Conservation (phyloP, 169 alveolate species). For the Cryptosporidium andersoni region DNA sequence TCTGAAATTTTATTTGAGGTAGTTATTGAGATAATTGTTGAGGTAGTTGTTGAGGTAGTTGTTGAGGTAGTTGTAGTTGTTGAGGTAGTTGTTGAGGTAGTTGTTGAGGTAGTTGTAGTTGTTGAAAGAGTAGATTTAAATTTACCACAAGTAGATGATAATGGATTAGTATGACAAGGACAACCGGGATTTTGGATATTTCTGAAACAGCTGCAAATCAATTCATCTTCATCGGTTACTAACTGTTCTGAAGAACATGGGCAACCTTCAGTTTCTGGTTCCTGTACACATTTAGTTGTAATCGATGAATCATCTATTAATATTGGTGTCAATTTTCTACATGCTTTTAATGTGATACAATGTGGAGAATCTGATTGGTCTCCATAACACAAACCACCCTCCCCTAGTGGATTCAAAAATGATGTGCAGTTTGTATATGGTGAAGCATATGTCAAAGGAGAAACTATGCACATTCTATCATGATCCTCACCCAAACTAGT, state of each 20-base stretch:
- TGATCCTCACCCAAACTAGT: slow-evolving; percentile 68
- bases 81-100: slow-evolving; percentile 7
- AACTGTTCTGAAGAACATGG: slow-evolving; percentile 63
- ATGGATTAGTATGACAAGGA: slow-evolving; percentile 54
- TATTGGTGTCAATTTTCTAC: slow-evolving; percentile 68
- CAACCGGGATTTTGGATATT: slow-evolving; percentile 64
- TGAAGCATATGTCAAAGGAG: slow-evolving; percentile 57
- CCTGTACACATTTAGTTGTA: slow-evolving; percentile 36
- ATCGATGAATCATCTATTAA: slow-evolving; percentile 43
- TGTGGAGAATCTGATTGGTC: slow-evolving; percentile 43
- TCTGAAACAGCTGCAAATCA: slow-evolving; percentile 60
- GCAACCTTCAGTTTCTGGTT: slow-evolving; percentile 60
- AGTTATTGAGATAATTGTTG: neutral
- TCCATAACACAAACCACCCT: slow-evolving; percentile 46
- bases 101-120: slow-evolving; percentile 16
- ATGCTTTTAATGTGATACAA: slow-evolving; percentile 37
- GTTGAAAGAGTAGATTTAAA: slow-evolving; percentile 4
- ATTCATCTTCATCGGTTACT: slow-evolving; percentile 65
- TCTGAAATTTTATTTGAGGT: neutral
- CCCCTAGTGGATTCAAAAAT: slow-evolving; percentile 61
- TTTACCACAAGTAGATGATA: slow-evolving; percentile 37
- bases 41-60: neutral
- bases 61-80: neutral
- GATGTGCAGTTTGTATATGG: slow-evolving; percentile 70
- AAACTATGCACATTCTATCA: slow-evolving; percentile 70